Base-by-base conservation (phyloP, 78 protist species). In the Dictyostelium purpureum region DNA sequence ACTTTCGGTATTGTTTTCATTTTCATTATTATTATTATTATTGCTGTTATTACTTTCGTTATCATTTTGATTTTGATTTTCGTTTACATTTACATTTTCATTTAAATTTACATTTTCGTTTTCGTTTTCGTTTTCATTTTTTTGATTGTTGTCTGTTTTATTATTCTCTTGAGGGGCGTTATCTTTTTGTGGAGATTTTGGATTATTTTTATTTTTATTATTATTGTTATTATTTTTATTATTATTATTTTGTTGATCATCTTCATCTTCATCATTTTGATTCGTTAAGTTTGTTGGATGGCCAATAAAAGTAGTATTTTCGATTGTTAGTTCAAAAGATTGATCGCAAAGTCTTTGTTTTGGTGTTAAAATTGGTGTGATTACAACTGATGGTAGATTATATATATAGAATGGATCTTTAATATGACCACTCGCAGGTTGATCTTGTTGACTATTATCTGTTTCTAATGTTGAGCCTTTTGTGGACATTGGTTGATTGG, bases 341-440 rank as follows among this genome's bases (percentile, higher is more conserved):
- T 51, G 74, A 42, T 78, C 85, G 42, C 94, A 89, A 11, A 89
- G 87, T 31, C 88, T 80, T 49, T 82, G 87, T 42, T 89, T 89
- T 12, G 94, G 94, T 10, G 81, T 73, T 1, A 89, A 80, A 16
- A 80, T 79, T 5, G 94, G 94, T 11, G 94, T 80, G 61, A 89
- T 56, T 10, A 80, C 82, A 37, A 71, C 90, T 6, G 94, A 89
- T 4, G 94, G 81, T n/a, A 89, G 87, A 54, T 89, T 89, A 51
- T 89, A 89, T 5, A 88, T 88, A 16, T 0, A 24, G 12, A 45
- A 40, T 28, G 11, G 38, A 38, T 88, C 88, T n/a, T 69, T 87
- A 9, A 40, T 74, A 6, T 37, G 10, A 45, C 52, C 49, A 54
- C 9, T 38, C 6, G 66, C 19, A 70, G 79, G 43, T 43, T 57